phyloP scores from a whole-genome alignment of 805 yeast species.

The Zygotorulaspora sp. region DNA sequence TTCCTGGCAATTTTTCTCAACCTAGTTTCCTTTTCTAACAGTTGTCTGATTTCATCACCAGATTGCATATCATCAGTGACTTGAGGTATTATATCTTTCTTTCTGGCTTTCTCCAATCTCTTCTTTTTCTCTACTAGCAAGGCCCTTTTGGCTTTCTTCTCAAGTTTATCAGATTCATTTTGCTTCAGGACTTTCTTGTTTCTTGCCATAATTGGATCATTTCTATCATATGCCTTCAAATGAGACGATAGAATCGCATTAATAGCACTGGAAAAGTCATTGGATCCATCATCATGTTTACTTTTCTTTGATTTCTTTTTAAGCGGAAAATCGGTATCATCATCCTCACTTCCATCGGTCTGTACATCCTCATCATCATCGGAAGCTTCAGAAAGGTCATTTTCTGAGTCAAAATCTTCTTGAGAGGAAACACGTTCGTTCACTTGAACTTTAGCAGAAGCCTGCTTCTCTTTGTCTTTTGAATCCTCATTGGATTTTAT shows the following conservation, averaged over 20 bases:
- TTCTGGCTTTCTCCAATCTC: constrained; percentile 60
- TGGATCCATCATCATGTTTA: constrained; percentile 65
- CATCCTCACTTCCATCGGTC: constrained; percentile 29
- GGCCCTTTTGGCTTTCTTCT: constrained; percentile 72
- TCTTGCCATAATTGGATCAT: constrained; percentile 87
- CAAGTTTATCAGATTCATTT: constrained; percentile 75
- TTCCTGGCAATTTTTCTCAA: constrained; percentile 78
- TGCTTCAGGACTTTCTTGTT: constrained; percentile 65
- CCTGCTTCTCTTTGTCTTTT: background rate
- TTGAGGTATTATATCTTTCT: constrained; percentile 61
- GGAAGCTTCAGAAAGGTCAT: constrained; percentile 18
- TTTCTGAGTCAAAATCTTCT: constrained; percentile 22
- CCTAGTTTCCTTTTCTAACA: constrained; percentile 61
- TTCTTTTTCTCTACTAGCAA: constrained; percentile 67
- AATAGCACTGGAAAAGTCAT: constrained; percentile 75
- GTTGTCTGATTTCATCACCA: constrained; percentile 42
- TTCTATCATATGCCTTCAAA: constrained; percentile 82
- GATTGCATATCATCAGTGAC: constrained; percentile 46
- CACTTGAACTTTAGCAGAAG: no score
- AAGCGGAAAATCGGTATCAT: constrained; percentile 40
- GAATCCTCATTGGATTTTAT: background rate
- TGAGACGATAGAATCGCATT: constrained; percentile 78
- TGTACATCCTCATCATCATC: constrained; percentile 25
- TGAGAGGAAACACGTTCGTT: no score
- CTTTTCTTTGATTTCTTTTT: constrained; percentile 54